phyloP scores from a whole-genome alignment of 1,139 yeast species.

The Hyphopichia wangnamkhiaoensis region DNA sequence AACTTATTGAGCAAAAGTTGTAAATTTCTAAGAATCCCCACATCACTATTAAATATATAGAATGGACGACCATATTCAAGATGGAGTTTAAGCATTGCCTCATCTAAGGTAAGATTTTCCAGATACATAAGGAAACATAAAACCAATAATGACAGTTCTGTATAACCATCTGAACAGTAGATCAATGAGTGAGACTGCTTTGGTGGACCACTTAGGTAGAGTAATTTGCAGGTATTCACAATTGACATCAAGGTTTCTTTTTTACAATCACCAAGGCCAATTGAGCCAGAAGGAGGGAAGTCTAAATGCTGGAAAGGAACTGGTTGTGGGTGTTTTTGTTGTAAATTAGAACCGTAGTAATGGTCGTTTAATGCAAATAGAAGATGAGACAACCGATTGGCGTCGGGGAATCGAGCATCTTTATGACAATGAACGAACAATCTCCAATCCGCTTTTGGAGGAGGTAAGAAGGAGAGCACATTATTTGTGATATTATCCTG shows the following conservation, averaged over 20 bases:
- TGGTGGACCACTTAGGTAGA: slow-evolving; percentile 31
- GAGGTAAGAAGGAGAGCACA: slow-evolving; percentile 27
- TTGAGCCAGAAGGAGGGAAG: slow-evolving; percentile 84
- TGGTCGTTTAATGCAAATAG: slow-evolving; percentile 19
- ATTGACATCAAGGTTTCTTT: slow-evolving; percentile 57
- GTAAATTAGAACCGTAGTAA: neutral
- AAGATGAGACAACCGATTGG: slow-evolving; percentile 33
- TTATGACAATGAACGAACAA: slow-evolving; percentile 48
- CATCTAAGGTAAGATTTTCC: slow-evolving; percentile 52
- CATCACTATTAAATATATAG: slow-evolving; percentile 78
- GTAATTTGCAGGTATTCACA: slow-evolving; percentile 62
- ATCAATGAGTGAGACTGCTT: slow-evolving; percentile 44
- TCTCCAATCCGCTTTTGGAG: slow-evolving; percentile 41
- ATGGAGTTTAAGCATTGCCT: slow-evolving; percentile 63
- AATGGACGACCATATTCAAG: slow-evolving; percentile 70
- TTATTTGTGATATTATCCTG: slow-evolving; percentile 15
- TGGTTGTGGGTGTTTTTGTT: slow-evolving; percentile 13
- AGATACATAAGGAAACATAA: slow-evolving; percentile 72
- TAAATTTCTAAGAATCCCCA: slow-evolving; percentile 60
- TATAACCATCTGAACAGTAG: slow-evolving; percentile 89
- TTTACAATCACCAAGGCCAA: slow-evolving; percentile 70
- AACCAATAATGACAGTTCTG: slow-evolving; percentile 79
- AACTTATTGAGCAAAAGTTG: slow-evolving; percentile 58
- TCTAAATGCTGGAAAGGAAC: slow-evolving; percentile 45
- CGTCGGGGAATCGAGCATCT: slow-evolving; percentile 58